Conservation (phyloP, 352 stramenopile species). For the Pythium myriotylum region DNA sequence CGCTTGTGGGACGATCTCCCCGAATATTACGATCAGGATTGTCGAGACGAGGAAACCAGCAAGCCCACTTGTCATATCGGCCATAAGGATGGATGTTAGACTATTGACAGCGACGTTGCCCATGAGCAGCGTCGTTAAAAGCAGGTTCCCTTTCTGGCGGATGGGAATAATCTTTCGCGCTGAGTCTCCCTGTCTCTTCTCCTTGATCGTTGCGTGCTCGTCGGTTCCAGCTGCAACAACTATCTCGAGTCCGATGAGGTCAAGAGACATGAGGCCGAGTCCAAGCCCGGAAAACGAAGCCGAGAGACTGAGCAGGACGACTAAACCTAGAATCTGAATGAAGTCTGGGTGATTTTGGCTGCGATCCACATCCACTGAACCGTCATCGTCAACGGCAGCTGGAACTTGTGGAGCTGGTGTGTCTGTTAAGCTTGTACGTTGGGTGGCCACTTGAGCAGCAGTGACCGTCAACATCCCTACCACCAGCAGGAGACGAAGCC, state of each 20-base stretch:
- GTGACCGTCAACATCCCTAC: too few species aligned
- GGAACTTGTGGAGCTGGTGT: too few species aligned
- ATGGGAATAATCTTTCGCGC: slow-evolving; percentile 88
- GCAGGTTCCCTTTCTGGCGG: slow-evolving; percentile 94
- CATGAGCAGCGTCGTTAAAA: slow-evolving; percentile 95
- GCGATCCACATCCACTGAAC: neutral
- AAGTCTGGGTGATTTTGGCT: slow-evolving; percentile 3
- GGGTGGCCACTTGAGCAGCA: too few species aligned
- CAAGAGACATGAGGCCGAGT: slow-evolving; percentile 96
- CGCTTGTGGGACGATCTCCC: slow-evolving; percentile 90
- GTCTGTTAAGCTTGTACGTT: too few species aligned
- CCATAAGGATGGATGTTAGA: slow-evolving; percentile 95
- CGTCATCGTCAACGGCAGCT: neutral
- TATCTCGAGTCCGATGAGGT: slow-evolving; percentile 97
- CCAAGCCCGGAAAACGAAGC: slow-evolving; percentile 94
- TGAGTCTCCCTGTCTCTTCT: slow-evolving; percentile 58
- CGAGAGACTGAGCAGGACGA: slow-evolving; percentile 83
- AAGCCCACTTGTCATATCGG: slow-evolving; percentile 71
- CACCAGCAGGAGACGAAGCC: too few species aligned
- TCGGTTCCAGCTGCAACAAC: slow-evolving; percentile 93
- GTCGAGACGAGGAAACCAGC: slow-evolving; percentile 94
- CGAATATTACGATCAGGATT: slow-evolving; percentile 93
- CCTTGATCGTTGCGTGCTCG: slow-evolving; percentile 60
- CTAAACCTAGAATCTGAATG: slow-evolving; percentile 50
- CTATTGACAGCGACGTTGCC: slow-evolving; percentile 97